phyloP scores from a whole-genome alignment of 169 alveolate genomes.

The Fabrea salina region DNA sequence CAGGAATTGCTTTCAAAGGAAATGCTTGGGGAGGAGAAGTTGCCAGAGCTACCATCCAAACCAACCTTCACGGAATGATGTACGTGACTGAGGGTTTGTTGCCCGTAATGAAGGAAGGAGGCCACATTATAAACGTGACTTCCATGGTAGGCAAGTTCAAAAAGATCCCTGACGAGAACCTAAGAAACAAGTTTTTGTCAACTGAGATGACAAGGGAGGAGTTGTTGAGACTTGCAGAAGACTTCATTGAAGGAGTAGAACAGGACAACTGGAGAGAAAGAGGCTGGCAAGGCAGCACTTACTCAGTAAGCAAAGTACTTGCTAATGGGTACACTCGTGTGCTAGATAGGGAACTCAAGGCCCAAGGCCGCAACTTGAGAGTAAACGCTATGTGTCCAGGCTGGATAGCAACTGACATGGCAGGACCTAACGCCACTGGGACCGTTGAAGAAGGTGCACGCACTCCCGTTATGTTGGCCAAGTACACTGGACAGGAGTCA shows the following conservation, averaged over 20 bases:
- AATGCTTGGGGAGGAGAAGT: slow-evolving; percentile 47
- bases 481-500: not conserved
- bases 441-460: slow-evolving; percentile 59
- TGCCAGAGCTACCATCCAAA: slow-evolving; percentile 49
- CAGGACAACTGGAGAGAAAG: slow-evolving; percentile 39
- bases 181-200: slow-evolving; percentile 37
- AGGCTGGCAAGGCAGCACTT: slow-evolving; percentile 65
- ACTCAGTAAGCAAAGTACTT: slow-evolving; percentile 51
- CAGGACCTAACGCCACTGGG: slow-evolving; percentile 51
- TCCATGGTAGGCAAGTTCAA: slow-evolving; percentile 45
- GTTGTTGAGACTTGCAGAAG: slow-evolving; percentile 46
- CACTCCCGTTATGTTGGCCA: slow-evolving; percentile 44
- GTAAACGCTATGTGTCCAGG: slow-evolving; percentile 65
- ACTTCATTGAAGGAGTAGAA: slow-evolving; percentile 42
- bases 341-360: slow-evolving; percentile 16
- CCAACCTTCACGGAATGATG: slow-evolving; percentile 60
- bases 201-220: slow-evolving; percentile 52
- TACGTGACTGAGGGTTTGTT: slow-evolving; percentile 56
- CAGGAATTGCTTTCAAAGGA: slow-evolving; percentile 62
- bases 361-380: slow-evolving; percentile 16
- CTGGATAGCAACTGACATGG: slow-evolving; percentile 70
- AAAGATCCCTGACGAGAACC: slow-evolving; percentile 35
- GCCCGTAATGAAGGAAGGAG: slow-evolving; percentile 43
- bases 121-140: slow-evolving; percentile 59
- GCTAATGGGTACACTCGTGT: slow-evolving; percentile 59